Evolutionary conservation across 805 yeast genomes (phyloP), one percentile per base, ranked within the genome.

Genomic region (Myxozyma nipponensis): DNA sequence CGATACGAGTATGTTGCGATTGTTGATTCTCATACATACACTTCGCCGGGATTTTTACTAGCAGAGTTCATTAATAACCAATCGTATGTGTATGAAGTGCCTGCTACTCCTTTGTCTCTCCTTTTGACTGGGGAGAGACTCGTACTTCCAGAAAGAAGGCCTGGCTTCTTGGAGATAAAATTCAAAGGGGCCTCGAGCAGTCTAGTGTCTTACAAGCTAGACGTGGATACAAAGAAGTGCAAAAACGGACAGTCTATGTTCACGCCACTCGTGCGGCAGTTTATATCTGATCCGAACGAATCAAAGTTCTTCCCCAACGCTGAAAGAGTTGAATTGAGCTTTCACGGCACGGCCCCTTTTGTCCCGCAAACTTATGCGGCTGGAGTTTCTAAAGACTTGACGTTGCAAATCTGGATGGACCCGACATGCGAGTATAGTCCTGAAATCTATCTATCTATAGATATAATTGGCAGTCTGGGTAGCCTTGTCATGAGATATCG

Each of bases 401-500:
- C 57, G 32, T 39, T 67, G 18, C 68, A 67, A 42, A 39, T 66
- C n/a, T 66, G 66, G 60, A 43, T 58, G 3, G 69, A 66, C 61
- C 59, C 62, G 32, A 38, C 52, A 4, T 44, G 52, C 30, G 50
- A 43, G 24, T 7, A 17, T 13, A 35, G 46, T 24, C 42, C 50
- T 22, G 45, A 52, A 4, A 21, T 58, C 35, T 61, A 62, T 13
- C 39, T 72, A n/a, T 62, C 64, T 41, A 69, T 86, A 15, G 84
- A 85, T 64, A 66, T 79, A 63, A 59, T 77, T 40, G 72, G 75
- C 26, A 83, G 91, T 35, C 66, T 90, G 52, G 83, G 82, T 49
- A 73, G 84, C 56, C 67, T 90, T 42, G 83, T 86, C 3, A 71
- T 89, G 58, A 73, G 95, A 49, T 91, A 85, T 66, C 75, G 98